A percentile compares a stretch with the other conserved stretches of the same genome.
phyloP scores from a whole-genome alignment of 768 basidiomycete genomes.

The Pleurotus sapidus region DNA sequence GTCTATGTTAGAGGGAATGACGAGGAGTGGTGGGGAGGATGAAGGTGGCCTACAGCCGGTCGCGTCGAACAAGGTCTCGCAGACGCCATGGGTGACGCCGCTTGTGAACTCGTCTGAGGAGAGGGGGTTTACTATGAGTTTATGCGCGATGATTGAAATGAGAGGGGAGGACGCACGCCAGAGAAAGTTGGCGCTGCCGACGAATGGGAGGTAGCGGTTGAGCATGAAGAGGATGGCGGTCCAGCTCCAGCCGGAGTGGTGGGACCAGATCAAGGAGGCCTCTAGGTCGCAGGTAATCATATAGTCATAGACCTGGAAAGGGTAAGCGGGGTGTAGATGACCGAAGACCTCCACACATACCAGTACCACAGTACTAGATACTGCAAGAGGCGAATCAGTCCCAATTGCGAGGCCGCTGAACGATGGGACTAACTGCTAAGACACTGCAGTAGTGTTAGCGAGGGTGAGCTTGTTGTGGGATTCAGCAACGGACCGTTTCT shows the following conservation, averaged over 20 bases:
- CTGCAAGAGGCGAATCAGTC: background rate
- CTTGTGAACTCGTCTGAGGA: background rate
- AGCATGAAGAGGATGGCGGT: slow-evolving; percentile 10
- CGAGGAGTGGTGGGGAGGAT: too few species aligned
- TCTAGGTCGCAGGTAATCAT: slow-evolving; percentile 1
- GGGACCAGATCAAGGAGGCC: slow-evolving; percentile 3
- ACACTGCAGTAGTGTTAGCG: too few species aligned
- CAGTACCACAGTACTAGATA: slow-evolving; percentile 6
- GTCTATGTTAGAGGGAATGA: too few species aligned
- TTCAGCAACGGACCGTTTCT: too few species aligned
- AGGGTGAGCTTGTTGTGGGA: too few species aligned
- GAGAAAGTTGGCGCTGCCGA: slow-evolving; percentile 1
- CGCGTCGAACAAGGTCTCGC: background rate
- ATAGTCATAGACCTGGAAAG: slow-evolving; percentile 2
- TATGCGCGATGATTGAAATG: background rate
- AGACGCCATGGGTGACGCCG: background rate
- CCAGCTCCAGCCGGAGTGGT: background rate
- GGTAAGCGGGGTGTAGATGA: background rate
- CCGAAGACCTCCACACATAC: background rate
- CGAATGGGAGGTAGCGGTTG: slow-evolving; percentile 7
- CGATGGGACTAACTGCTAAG: too few species aligned
- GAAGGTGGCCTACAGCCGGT: too few species aligned
- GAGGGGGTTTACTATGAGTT: background rate
- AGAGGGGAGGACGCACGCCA: background rate
- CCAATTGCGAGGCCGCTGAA: too few species aligned